Percentiles rank a stretch among this genome's conserved stretches.
These are phyloP conservation scores for Bathelium albidoporum DNA, from an alignment of 495 filamentous ascomycete genomes.

Conservation along the genomic window DNA sequence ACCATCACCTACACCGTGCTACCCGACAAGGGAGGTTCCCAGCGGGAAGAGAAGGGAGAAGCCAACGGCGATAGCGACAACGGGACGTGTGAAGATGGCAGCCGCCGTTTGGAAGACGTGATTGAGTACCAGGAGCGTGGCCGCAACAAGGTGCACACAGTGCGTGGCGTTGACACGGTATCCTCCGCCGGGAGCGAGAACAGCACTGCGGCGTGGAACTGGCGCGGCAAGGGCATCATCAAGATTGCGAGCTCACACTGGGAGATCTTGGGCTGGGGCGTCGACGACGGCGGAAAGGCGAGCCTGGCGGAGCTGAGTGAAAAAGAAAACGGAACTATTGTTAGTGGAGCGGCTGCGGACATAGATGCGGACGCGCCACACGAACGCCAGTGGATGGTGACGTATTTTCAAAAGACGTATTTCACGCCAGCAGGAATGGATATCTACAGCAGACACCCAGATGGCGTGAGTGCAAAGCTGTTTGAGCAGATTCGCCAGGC, in stretches of 20 bases:
- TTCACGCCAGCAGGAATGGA: slow-evolving; percentile 71
- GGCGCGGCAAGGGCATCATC: slow-evolving; percentile 62
- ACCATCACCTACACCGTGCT: slow-evolving; percentile 57
- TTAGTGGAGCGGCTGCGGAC: slow-evolving; percentile 21
- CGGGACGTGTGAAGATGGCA: not conserved
- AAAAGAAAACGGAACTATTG: slow-evolving; percentile 20
- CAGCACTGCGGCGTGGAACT: slow-evolving; percentile 47
- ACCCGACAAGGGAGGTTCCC: slow-evolving; percentile 19
- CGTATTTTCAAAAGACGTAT: slow-evolving; percentile 61
- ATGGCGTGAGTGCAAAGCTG: slow-evolving; percentile 40
- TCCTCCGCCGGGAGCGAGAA: slow-evolving; percentile 32
- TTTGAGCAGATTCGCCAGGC: slow-evolving; percentile 35
- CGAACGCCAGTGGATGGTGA: slow-evolving; percentile 51
- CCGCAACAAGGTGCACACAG: slow-evolving; percentile 41
- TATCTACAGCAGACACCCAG: slow-evolving; percentile 51
- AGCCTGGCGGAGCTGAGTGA: slow-evolving; percentile 28
- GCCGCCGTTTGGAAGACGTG: slow-evolving; percentile 46
- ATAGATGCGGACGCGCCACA: not conserved
- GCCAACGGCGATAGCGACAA: not conserved
- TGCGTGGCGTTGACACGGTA: slow-evolving; percentile 55
- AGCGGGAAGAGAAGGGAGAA: not conserved
- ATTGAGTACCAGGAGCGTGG: slow-evolving; percentile 50
- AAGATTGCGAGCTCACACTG: slow-evolving; percentile 55
- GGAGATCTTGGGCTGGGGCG: slow-evolving; percentile 67
- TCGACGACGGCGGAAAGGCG: slow-evolving; percentile 23